Evolutionary conservation across 306 rosid species (phyloP).

Genomic region (Senna tora): DNA sequence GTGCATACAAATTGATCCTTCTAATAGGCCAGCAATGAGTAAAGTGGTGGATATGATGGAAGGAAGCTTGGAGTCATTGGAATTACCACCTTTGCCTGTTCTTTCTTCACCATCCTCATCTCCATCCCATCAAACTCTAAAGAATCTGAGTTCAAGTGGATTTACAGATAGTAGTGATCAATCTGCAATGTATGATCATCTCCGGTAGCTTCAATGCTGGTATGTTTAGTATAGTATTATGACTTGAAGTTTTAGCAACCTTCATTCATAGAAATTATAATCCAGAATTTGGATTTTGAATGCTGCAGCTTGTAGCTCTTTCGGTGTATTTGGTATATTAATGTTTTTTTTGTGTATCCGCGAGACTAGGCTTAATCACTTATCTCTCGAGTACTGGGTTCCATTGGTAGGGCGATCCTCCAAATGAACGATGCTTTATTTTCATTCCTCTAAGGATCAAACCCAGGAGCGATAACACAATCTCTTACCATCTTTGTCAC

Average conservation of each 20-base stretch:
- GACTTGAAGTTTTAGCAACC: too few species aligned
- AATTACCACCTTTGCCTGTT: neutral
- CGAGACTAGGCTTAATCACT: too few species aligned
- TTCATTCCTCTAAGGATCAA: too few species aligned
- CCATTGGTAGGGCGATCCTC: too few species aligned
- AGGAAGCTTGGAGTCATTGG: neutral
- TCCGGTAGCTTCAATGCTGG: neutral
- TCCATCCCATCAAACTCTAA: neutral
- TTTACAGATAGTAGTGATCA: neutral
- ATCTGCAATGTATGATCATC: neutral
- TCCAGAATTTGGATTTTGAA: neutral
- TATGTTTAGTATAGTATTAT: too few species aligned
- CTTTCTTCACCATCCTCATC: neutral
- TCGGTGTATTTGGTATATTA: too few species aligned
- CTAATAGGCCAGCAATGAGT: slow-evolving; percentile 25
- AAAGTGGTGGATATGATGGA: slow-evolving; percentile 35
- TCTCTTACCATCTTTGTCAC: too few species aligned
- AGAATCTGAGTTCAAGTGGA: neutral
- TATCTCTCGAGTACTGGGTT: too few species aligned
- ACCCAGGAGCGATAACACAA: too few species aligned
- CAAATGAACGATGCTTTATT: too few species aligned
- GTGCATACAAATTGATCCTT: slow-evolving; percentile 25
- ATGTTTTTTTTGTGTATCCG: too few species aligned
- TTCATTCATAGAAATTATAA: too few species aligned
- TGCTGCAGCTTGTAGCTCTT: neutral